phyloP scores from a whole-genome alignment of 1,284 basidiomycete genomes.

The Leucoagaricus sp. region DNA sequence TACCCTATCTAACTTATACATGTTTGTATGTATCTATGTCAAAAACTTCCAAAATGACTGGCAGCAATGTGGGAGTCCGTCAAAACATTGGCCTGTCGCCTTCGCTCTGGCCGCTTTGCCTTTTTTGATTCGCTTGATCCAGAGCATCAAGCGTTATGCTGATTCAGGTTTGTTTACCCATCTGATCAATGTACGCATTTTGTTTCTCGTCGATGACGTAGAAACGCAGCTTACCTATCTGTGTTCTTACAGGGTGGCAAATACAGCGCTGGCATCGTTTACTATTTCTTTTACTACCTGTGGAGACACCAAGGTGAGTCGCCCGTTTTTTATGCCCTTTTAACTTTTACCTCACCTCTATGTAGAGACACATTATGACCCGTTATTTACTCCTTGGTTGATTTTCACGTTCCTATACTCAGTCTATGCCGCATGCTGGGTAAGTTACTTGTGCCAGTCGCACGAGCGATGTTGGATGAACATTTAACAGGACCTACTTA shows the following conservation, averaged over 20 bases:
- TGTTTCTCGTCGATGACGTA: background rate
- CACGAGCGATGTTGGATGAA: background rate
- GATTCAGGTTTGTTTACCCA: conserved; percentile 79
- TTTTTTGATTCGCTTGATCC: conserved; percentile 74
- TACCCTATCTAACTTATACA: conserved; percentile 72
- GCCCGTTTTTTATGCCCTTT: background rate
- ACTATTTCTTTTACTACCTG: conserved; percentile 65
- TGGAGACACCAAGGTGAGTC: conserved; percentile 71
- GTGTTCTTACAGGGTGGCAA: conserved; percentile 66
- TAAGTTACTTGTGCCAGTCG: conserved; percentile 32
- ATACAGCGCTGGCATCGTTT: conserved; percentile 68
- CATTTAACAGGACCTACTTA: conserved; percentile 60
- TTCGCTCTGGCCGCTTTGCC: conserved; percentile 63
- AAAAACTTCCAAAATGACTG: conserved; percentile 54
- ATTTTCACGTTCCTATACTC: conserved; percentile 66
- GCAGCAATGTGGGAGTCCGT: conserved; percentile 42
- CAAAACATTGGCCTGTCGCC: conserved; percentile 58
- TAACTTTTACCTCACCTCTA: background rate
- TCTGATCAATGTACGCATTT: conserved; percentile 74
- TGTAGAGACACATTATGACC: conserved; percentile 36
- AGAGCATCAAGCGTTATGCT: conserved; percentile 84
- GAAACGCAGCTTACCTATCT: background rate
- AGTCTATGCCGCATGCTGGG: conserved; percentile 80
- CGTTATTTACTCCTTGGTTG: conserved; percentile 63
- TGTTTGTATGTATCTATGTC: conserved; percentile 74